Base-by-base conservation (phyloP, 768 basidiomycete species). In the Leccinum longicurvipes region DNA sequence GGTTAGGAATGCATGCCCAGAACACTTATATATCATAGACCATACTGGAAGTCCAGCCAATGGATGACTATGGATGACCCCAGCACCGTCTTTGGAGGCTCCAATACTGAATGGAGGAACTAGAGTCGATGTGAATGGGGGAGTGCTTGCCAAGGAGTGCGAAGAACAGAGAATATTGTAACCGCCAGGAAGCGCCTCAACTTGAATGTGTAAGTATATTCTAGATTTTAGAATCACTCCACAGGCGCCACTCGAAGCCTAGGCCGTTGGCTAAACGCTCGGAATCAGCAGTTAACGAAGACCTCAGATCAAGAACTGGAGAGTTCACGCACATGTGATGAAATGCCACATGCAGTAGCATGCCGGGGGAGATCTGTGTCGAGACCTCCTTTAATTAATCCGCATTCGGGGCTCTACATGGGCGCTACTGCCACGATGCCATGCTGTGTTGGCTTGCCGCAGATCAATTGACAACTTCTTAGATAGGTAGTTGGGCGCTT, bases 361-460 rank as follows among this genome's bases (percentile, higher is more conserved):
- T 47, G 36, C 9, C 51, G 51, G 58, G 51, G 17, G 14, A 45
- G 46, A n/a, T 15, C 6, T 34, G 56, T 51, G 47, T 53, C n/a
- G 42, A 29, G 27, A n/a, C 25, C 10, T 42, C 41, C 46, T 9
- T 12, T 36, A 15, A 27, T 44, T 15, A 25, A n/a, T n/a, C 32
- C 42, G 19, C 12, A 19, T 21, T 39, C 8, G 17, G 44, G 6
- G n/a, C n/a, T n/a, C n/a, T n/a, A n/a, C n/a, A n/a, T n/a, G n/a
- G 31, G 4, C 44, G 46, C 57, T 61, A 53, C 54, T 49, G 36
- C 36, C 36, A 36, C 36, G 36, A 9, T 58, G 57, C 64, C 63
- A 61, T 63, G 27, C 9, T 25, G 3, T 25, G 42, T 47, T 48
- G 53, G 42, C 6, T 27, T 24, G 44, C 31, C 23, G 25, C 12